Evolutionary conservation across 345 rosid genomes (phyloP), one percentile per base, ranked within the genome.

Genomic region (Gynandropsis gynandra): DNA sequence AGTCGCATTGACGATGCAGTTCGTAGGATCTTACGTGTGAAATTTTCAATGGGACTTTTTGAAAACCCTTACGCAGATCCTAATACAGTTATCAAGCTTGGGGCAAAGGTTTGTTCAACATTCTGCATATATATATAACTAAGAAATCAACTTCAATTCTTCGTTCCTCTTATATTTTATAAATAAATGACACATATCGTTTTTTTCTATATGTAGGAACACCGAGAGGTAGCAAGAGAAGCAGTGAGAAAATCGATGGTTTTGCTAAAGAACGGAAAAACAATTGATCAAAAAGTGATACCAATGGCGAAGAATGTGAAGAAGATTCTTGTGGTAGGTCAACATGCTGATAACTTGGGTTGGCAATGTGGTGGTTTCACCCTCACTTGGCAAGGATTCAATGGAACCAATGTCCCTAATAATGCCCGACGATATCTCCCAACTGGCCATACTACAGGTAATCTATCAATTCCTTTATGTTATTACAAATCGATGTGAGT

Each of bases 1-100:
- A 75, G 70, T 50, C 83, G 97, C 29, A 85, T 83, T 13, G 75
- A 85, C 19, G 97, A 89, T 73, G 97, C 97, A 2, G 89, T 83
- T n/a, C 50, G 64, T 20, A 76, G 97, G 47, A 76, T 89, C 16
- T 59, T 89, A 73, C 70, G 95, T 58, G 88, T 83, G 10, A 89
- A 89, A 69, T 83, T 85, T 74, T 46, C 50, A 10, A 36, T 79
- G 57, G 97, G 94, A 34, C 70, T 85, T 20, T 89, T 89, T 62
- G 97, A 89, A 71, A 79, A 69, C 1, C 86, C 94, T n/a, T 16
- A 68, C 31, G 76, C 76, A 16, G 87, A 73, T 38, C 35, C 65
- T 12, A 70, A 43, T 51, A 71, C 66, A 7, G 62, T 42, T 1
- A 33, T 58, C 8, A 42, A 81, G 15, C 78, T 87, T 33, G 96